These are phyloP conservation scores for Mycena alexandri DNA, from an alignment of 768 basidiomycete genomes.

Conservation along the genomic window DNA sequence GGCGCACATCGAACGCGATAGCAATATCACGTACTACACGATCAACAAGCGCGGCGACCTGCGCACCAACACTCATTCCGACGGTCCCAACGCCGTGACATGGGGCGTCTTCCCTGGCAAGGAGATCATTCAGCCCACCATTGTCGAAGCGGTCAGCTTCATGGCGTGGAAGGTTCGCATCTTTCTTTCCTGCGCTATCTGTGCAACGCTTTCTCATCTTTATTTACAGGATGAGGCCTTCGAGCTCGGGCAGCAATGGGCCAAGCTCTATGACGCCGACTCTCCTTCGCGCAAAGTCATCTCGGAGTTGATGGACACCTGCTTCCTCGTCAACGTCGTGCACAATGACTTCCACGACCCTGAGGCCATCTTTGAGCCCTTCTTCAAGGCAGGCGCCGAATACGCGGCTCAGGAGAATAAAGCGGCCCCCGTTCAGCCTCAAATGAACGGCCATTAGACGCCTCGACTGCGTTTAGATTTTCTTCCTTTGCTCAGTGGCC, in stretches of 20 bases:
- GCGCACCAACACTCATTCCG: conserved; percentile 93
- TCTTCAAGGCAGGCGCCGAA: conserved; percentile 81
- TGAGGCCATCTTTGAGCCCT: conserved; percentile 88
- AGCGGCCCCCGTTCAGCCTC: conserved; percentile 49
- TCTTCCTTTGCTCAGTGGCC: too few relatives aligned
- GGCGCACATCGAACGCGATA: conserved; percentile 86
- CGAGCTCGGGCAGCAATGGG: conserved; percentile 94
- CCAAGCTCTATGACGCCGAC: conserved; percentile 82
- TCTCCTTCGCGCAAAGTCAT: conserved; percentile 84
- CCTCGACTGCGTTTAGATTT: conserved; percentile 32
- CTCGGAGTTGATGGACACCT: conserved; percentile 81
- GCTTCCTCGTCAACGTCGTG: conserved; percentile 93
- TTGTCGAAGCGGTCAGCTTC: conserved; percentile 97
- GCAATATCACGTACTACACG: conserved; percentile 94
- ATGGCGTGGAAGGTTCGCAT: conserved; percentile 94
- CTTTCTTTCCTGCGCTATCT: background rate
- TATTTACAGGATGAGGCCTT: conserved; percentile 88
- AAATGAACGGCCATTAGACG: conserved; percentile 57
- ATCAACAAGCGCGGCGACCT: conserved; percentile 97
- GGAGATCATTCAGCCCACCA: conserved; percentile 95
- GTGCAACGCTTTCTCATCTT: conserved; percentile 20
- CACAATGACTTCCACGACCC: conserved; percentile 94
- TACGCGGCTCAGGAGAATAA: conserved; percentile 51
- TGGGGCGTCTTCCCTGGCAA: conserved; percentile 99
- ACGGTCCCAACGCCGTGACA: conserved; percentile 98